Base-by-base conservation (phyloP, 352 stramenopile genomes). In the Plasmopara viticola region DNA sequence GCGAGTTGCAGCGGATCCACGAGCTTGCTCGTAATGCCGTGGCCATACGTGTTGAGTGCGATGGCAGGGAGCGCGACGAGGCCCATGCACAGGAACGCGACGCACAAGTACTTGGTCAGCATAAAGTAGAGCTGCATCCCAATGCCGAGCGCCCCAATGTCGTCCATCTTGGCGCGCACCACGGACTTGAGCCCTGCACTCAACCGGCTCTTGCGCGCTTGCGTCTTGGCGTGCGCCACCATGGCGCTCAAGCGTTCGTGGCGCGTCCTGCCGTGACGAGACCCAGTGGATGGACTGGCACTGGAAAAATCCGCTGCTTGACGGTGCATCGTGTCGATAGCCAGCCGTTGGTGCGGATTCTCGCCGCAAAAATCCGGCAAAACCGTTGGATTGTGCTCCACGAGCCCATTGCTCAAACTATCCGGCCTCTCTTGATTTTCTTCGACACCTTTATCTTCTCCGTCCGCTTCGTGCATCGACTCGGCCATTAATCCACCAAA, bases 41-140 rank as follows among this genome's bases (percentile, higher is more conserved):
- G 68, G 9, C 71, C 71, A 14, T 60, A 66, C n/a, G 62, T 43
- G 53, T 82, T 75, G 13, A 79, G 28, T 35, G 72, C 56, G 31
- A 82, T 66, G 0, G 53, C 44, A 31, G 72, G 69, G 15, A 79
- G 48, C n/a, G 72, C 45, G 5, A 78, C 42, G n/a, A 74, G 54
- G 2, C 65, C 68, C 64, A 84, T 78, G 41, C 55, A 20, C 0
- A 74, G 10, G 38, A 84, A 77, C 3, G 53, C 34, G 8, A 70
- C 50, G 13, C 48, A 61, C 12, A 74, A 17, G 34, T 78, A 78
- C 48, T 78, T 78, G 20, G 65, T 76, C 6, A 84, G 48, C 68
- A 81, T 79, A 41, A 84, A 84, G 42, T 84, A 84, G 10, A 84
- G 62, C 51, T 76, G 68, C 51, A 84, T 70, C 13, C 73, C 73